A percentile compares a stretch with the other conserved stretches of the same genome.
Conservation (phyloP, 768 basidiomycete genomes). For the Ramaria sp. region DNA sequence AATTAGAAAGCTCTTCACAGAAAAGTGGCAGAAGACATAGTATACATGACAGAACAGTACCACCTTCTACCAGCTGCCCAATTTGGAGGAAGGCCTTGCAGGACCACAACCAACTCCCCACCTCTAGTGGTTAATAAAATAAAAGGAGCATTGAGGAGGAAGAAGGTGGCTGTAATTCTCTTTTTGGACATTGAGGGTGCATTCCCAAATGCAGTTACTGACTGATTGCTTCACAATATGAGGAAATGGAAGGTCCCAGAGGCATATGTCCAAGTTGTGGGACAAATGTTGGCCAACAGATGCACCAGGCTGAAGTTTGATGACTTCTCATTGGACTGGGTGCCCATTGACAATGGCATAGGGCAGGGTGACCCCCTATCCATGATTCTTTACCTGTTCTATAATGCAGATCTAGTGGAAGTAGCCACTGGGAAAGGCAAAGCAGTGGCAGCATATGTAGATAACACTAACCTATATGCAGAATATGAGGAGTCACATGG, state of each 20-base stretch:
- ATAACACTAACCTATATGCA: conserved; percentile 6
- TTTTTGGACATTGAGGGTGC: conserved; percentile 24
- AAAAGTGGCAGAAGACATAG: conserved; percentile 17
- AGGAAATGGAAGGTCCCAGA: conserved; percentile 16
- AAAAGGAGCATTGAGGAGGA: conserved; percentile 23
- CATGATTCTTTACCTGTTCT: conserved; percentile 17
- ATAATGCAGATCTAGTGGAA: conserved; percentile 16
- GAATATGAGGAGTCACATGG: conserved; percentile 4
- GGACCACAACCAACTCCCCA: conserved; percentile 19
- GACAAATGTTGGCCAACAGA: conserved; percentile 13
- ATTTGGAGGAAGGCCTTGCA: conserved; percentile 20
- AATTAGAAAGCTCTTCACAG: conserved; percentile 19
- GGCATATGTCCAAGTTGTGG: conserved; percentile 15
- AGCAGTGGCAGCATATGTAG: conserved; percentile 13
- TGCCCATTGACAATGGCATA: conserved; percentile 13
- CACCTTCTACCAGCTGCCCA: conserved; percentile 19
- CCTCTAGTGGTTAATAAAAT: conserved; percentile 23
- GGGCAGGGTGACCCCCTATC: conserved; percentile 21
- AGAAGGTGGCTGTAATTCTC: conserved; percentile 16
- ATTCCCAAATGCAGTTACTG: conserved; percentile 16
- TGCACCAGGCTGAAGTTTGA: conserved; percentile 19
- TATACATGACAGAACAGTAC: conserved; percentile 18
- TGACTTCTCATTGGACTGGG: conserved; percentile 14
- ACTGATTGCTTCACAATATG: conserved; percentile 17
- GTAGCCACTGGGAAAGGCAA: conserved; percentile 6